Percentiles rank a stretch among this genome's conserved stretches.
These are phyloP conservation scores for Solanum ahanhuiri DNA, from an alignment of 257 asterid species.

Conservation along the genomic window DNA sequence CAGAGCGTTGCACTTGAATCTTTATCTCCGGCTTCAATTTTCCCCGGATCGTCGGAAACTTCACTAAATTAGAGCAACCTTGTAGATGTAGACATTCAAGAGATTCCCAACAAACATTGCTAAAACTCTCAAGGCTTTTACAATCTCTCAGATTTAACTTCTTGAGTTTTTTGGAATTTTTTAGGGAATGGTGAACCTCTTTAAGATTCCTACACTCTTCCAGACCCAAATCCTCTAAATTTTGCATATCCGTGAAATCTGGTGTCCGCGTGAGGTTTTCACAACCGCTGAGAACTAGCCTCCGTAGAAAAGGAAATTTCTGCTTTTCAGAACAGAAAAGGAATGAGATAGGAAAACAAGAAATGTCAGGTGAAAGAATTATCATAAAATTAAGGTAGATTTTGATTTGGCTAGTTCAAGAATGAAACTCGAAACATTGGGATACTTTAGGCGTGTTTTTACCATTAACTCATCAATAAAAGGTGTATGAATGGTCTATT, in stretches of 20 bases:
- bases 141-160: background rate
- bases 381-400: no score
- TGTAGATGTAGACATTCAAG: background rate
- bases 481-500: no score
- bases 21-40: accelerated
- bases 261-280: accelerated
- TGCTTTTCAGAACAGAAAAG: background rate
- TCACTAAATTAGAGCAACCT: background rate
- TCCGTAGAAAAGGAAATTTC: background rate
- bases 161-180: accelerated
- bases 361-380: background rate
- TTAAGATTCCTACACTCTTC: background rate
- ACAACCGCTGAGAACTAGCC: background rate
- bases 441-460: no score
- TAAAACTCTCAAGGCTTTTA: background rate
- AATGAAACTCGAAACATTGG: no score
- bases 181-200: background rate
- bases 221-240: background rate
- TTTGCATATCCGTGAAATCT: background rate
- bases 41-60: accelerated
- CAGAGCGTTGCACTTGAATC: background rate
- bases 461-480: no score
- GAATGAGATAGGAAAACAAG: background rate
- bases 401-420: background rate
- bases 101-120: background rate